Evolutionary conservation across 2,329 filamentous ascomycete genomes (phyloP).

Genomic region (Aspergillus eucalypticola): DNA sequence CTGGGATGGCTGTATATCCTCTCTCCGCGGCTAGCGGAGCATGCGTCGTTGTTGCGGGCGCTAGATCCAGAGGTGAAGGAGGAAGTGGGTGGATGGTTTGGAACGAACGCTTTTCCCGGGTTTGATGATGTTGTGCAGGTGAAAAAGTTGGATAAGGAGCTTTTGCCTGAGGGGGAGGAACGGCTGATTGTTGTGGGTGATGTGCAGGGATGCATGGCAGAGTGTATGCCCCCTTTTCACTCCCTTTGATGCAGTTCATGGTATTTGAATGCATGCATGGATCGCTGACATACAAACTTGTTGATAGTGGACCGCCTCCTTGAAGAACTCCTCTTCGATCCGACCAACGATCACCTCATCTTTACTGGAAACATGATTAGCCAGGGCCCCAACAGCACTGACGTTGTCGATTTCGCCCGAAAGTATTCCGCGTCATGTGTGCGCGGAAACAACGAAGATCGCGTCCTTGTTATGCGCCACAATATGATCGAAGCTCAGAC

Average conservation of each 20-base stretch:
- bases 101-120: constrained; percentile 48
- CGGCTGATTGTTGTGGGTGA: constrained; percentile 83
- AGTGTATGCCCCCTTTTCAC: constrained; percentile 50
- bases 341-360: constrained; percentile 69
- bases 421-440: constrained; percentile 74
- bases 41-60: constrained; percentile 29
- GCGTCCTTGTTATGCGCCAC: constrained; percentile 68
- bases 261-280: background rate
- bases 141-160: constrained; percentile 48
- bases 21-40: constrained; percentile 36
- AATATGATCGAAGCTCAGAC: constrained; percentile 38
- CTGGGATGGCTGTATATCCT: constrained; percentile 37
- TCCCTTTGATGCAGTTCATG: background rate
- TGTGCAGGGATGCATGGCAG: constrained; percentile 80
- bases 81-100: constrained; percentile 43
- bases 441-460: constrained; percentile 90
- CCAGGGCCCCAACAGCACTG: constrained; percentile 81
- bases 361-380: constrained; percentile 77
- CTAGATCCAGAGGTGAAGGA: constrained; percentile 33
- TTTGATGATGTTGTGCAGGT: constrained; percentile 55
- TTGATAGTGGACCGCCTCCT: constrained; percentile 59
- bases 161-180: constrained; percentile 48
- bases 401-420: constrained; percentile 75
- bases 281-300: background rate
- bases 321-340: constrained; percentile 63